Evolutionary conservation across 179 eudicot species (phyloP), one percentile per base, ranked within the genome.

Genomic region (Patellifolia procumbens): DNA sequence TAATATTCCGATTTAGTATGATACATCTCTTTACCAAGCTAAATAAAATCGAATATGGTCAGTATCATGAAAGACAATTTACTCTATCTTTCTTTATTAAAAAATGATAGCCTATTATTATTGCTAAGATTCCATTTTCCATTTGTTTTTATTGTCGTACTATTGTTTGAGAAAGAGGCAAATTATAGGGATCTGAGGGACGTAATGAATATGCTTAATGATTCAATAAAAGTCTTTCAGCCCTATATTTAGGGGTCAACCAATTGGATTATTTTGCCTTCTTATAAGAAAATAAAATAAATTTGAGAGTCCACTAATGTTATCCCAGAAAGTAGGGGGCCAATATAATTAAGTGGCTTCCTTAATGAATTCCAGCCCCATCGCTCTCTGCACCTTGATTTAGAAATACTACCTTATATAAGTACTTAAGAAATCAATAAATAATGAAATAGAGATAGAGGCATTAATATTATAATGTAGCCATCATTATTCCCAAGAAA

Each of bases 191-290:
- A 77, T 77, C 35, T 61, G 55, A 32, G 70, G 75, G 70, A 70
- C 52, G 75, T 60, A 69, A 29, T 68, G 56, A 68, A 59, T 60
- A 32, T 59, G 70, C 60, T 68, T 45, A 7, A 48, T 77, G 80
- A 70, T 58, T 69, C 80, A 77, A 70, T n/a, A n/a, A 69, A 34
- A 60, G 16, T 46, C 20, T 42, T 20, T 37, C 7, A 37, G 42
- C 42, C 42, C 9, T 39, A 5, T 39, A 5, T 39, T 39, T 1
- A 71, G 62, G 74, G 48, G 34, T 43, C 39, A 76, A 26, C 58
- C 74, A 68, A 77, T 59, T 6, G 20, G 75, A 32, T n/a, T 22
- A 49, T 31, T 13, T 63, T 65, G 77, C 9, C 61, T 35, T 65
- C 39, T 32, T 29, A 45, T 11, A n/a, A 7, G 4, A 2, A 5